These are phyloP conservation scores for Dacryopinax spathularia DNA, from an alignment of 768 basidiomycete genomes.

Conservation along the genomic window DNA sequence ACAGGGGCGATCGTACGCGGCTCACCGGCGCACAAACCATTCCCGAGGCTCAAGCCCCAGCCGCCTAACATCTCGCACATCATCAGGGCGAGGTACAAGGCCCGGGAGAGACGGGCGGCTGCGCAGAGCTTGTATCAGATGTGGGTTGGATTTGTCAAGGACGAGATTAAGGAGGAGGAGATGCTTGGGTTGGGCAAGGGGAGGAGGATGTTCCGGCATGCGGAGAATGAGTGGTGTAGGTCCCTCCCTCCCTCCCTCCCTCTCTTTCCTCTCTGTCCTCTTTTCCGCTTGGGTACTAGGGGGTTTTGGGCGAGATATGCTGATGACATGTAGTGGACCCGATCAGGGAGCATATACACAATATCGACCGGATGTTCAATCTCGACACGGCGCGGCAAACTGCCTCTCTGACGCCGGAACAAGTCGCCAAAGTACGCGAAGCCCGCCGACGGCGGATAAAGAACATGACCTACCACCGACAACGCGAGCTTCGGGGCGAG, in stretches of 20 bases:
- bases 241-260: constrained; percentile 7
- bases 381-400: constrained; percentile 32
- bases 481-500: constrained; percentile 52
- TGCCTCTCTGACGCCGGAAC: constrained; percentile 33
- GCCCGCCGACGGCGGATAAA: constrained; percentile 47
- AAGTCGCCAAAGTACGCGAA: constrained; percentile 36
- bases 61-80: constrained; percentile 57
- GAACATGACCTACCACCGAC: constrained; percentile 50
- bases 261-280: not conserved
- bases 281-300: not conserved
- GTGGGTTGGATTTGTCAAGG: constrained; percentile 23
- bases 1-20: constrained; percentile 61
- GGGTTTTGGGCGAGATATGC: no score
- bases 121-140: constrained; percentile 24
- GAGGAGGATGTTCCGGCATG: constrained; percentile 14
- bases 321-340: constrained; percentile 25
- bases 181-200: constrained; percentile 7
- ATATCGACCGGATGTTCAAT: constrained; percentile 25
- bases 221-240: constrained; percentile 33
- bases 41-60: constrained; percentile 70
- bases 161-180: constrained; percentile 31
- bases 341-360: constrained; percentile 21
- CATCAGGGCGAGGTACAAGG: constrained; percentile 38
- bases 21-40: constrained; percentile 46
- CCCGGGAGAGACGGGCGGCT: constrained; percentile 34